These are phyloP conservation scores for Fusarium sp. DNA, from an alignment of 2,329 filamentous ascomycete species.

Conservation along the genomic window DNA sequence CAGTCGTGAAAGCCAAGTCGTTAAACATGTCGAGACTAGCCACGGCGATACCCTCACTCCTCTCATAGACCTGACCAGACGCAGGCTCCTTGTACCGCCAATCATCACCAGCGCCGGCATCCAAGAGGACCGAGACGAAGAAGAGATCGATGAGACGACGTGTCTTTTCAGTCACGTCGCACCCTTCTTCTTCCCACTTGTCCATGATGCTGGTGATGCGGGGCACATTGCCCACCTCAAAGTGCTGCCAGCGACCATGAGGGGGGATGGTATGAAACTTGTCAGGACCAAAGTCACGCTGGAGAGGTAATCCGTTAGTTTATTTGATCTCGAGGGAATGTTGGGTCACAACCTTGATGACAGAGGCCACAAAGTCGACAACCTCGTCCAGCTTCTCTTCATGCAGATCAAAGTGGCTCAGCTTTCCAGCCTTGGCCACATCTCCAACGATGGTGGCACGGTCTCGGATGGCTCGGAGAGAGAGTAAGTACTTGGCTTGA, in stretches of 20 bases:
- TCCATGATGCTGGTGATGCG: slow-evolving; percentile 60
- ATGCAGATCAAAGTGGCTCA: slow-evolving; percentile 58
- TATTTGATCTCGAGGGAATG: neutral
- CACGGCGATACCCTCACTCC: slow-evolving; percentile 65
- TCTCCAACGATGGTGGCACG: slow-evolving; percentile 48
- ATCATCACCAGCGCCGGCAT: slow-evolving; percentile 64
- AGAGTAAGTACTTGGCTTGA: slow-evolving; percentile 48
- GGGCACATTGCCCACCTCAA: slow-evolving; percentile 66
- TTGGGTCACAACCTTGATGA: slow-evolving; percentile 55
- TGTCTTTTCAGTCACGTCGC: slow-evolving; percentile 59
- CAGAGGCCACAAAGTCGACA: slow-evolving; percentile 55
- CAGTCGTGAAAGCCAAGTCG: slow-evolving; percentile 51
- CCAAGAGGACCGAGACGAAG: slow-evolving; percentile 69
- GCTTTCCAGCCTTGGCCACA: slow-evolving; percentile 51
- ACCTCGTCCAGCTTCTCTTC: slow-evolving; percentile 52
- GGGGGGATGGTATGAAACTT: slow-evolving; percentile 61
- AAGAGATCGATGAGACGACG: slow-evolving; percentile 71
- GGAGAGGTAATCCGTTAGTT: neutral
- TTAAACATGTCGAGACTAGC: slow-evolving; percentile 64
- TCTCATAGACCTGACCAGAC: slow-evolving; percentile 49
- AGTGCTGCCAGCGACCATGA: slow-evolving; percentile 73
- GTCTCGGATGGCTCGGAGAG: slow-evolving; percentile 52
- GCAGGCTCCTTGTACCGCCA: slow-evolving; percentile 60
- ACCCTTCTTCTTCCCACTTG: slow-evolving; percentile 56
- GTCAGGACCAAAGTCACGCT: slow-evolving; percentile 65